These are phyloP conservation scores for Tothia fuscella DNA, from an alignment of 2,329 filamentous ascomycete genomes.

Conservation along the genomic window DNA sequence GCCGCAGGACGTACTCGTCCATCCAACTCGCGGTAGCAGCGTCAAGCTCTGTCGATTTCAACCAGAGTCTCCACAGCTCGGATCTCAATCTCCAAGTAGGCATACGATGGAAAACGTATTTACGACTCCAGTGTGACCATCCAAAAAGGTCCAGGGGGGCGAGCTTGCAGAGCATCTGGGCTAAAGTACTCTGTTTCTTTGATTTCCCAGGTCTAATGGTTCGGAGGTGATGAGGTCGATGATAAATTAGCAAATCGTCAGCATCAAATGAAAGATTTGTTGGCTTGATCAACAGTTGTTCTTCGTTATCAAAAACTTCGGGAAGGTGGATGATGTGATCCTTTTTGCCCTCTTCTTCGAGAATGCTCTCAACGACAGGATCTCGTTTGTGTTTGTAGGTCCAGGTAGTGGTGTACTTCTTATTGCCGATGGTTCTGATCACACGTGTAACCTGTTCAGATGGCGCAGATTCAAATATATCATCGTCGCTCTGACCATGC, in stretches of 20 bases:
- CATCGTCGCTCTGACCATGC: neutral
- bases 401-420: slow-evolving; percentile 2
- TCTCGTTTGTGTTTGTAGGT: slow-evolving; percentile 2
- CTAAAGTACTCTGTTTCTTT: neutral
- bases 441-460: slow-evolving; percentile 5
- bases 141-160: slow-evolving; percentile 3
- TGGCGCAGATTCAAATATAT: neutral
- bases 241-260: slow-evolving; percentile 1
- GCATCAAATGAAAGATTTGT: slow-evolving; percentile 2
- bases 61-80: slow-evolving; percentile 7
- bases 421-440: neutral
- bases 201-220: neutral
- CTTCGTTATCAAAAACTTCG: slow-evolving; percentile 4
- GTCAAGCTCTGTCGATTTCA: slow-evolving; percentile 4
- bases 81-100: neutral
- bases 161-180: neutral
- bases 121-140: slow-evolving; percentile 1
- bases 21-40: slow-evolving; percentile 6
- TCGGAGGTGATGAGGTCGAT: neutral
- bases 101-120: neutral
- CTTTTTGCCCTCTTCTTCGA: neutral
- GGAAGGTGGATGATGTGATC: slow-evolving; percentile 1
- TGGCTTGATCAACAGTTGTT: slow-evolving; percentile 1
- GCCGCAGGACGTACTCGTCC: slow-evolving; percentile 1
- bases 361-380: neutral